A percentile compares a stretch with the other conserved stretches of the same genome.
These are phyloP conservation scores for Bipolaris gigantea DNA, from an alignment of 2,329 filamentous ascomycete species.

Conservation along the genomic window DNA sequence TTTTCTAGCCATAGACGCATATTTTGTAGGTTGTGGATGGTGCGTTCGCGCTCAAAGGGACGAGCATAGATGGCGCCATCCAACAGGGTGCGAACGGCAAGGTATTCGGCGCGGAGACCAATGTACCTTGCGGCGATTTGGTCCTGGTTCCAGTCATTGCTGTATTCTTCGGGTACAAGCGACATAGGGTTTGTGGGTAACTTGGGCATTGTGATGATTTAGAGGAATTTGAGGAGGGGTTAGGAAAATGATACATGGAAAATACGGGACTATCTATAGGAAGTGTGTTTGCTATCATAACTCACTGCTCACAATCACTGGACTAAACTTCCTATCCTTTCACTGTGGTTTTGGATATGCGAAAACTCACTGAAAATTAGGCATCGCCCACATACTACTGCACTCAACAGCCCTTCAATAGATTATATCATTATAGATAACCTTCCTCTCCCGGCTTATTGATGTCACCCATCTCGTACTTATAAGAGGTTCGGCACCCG, in stretches of 20 bases:
- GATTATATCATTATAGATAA: neutral
- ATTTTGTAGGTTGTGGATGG: neutral
- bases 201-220: neutral
- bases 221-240: neutral
- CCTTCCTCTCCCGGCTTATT: neutral
- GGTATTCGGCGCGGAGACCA: neutral
- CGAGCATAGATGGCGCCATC: neutral
- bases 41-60: neutral
- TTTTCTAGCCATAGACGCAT: neutral
- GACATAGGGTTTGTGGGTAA: too few species aligned
- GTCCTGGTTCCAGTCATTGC: neutral
- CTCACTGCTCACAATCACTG: too few species aligned
- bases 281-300: neutral
- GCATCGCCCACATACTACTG: too few species aligned
- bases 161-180: neutral
- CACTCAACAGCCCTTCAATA: too few species aligned
- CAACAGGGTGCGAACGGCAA: neutral
- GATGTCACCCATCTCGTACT: neutral
- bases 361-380: too few species aligned
- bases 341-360: too few species aligned
- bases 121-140: neutral
- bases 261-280: neutral
- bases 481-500: neutral
- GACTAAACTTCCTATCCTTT: too few species aligned
- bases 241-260: neutral